Evolutionary conservation across 805 yeast genomes (phyloP).

Genomic region (Saccharomycodes ludwigii): DNA sequence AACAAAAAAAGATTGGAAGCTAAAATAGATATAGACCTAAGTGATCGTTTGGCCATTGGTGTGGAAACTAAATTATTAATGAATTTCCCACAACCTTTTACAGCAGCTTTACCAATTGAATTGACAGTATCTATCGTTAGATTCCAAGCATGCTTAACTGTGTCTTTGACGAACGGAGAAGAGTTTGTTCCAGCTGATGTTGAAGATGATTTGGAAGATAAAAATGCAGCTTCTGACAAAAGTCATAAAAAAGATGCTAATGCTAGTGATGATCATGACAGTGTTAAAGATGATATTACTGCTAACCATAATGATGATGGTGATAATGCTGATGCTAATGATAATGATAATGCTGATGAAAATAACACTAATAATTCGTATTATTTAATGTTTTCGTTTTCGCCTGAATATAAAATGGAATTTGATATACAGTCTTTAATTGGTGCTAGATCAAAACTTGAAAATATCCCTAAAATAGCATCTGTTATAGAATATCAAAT

Average conservation of each 20-base stretch:
- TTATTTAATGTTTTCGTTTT: slow-evolving; percentile 76
- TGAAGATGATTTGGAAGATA: slow-evolving; percentile 8
- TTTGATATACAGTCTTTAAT: slow-evolving; percentile 80
- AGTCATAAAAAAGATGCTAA: slow-evolving; percentile 6
- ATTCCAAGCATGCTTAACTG: slow-evolving; percentile 81
- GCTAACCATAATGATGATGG: slow-evolving; percentile 2
- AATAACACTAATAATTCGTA: slow-evolving; percentile 32
- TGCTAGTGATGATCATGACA: slow-evolving; percentile 8
- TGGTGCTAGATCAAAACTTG: slow-evolving; percentile 85
- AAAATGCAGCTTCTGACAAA: background rate
- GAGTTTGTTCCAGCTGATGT: slow-evolving; percentile 15
- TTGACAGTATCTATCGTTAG: slow-evolving; percentile 79
- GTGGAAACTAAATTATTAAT: slow-evolving; percentile 68
- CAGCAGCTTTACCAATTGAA: slow-evolving; percentile 80
- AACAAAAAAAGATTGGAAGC: slow-evolving; percentile 53
- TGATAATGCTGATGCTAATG: slow-evolving; percentile 7
- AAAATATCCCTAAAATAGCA: slow-evolving; percentile 85
- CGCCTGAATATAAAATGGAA: slow-evolving; percentile 84
- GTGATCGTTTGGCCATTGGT: slow-evolving; percentile 78
- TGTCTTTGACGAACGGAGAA: slow-evolving; percentile 41
- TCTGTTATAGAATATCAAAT: slow-evolving; percentile 72
- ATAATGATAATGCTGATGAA: slow-evolving; percentile 9
- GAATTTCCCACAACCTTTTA: slow-evolving; percentile 71
- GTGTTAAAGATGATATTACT: slow-evolving; percentile 7
- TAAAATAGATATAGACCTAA: slow-evolving; percentile 78